Evolutionary conservation across 306 rosid species (phyloP).

Genomic region (Cucurbita ficifolia): DNA sequence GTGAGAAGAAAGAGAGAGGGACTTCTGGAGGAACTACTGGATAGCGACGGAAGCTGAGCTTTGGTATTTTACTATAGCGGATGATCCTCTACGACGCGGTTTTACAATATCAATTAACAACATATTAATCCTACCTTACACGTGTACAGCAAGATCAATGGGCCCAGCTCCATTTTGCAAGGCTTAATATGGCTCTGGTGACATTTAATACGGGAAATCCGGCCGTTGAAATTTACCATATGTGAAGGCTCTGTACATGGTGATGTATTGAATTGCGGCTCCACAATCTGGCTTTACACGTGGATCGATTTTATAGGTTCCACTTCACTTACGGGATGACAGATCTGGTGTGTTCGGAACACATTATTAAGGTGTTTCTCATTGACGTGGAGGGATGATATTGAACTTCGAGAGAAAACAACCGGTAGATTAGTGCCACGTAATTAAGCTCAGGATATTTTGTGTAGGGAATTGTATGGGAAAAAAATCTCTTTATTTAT

Average conservation of each 20-base stretch:
- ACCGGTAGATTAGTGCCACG: background rate
- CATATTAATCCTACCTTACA: background rate
- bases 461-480: background rate
- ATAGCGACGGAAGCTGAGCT: constrained; percentile 9
- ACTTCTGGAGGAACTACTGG: background rate
- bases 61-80: constrained; percentile 4
- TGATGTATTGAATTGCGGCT: background rate
- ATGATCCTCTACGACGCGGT: background rate
- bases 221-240: constrained; percentile 5
- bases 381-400: background rate
- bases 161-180: background rate
- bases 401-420: background rate
- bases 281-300: background rate
- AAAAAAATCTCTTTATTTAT: background rate
- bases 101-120: background rate
- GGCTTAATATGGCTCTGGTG: background rate
- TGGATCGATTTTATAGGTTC: background rate
- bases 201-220: background rate
- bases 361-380: background rate
- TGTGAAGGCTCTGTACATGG: background rate
- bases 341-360: background rate
- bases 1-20: constrained; percentile 4
- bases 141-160: background rate
- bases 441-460: background rate
- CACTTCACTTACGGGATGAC: background rate